Base-by-base conservation (phyloP, 352 stramenopile genomes). In the Pythium plurisporium region DNA sequence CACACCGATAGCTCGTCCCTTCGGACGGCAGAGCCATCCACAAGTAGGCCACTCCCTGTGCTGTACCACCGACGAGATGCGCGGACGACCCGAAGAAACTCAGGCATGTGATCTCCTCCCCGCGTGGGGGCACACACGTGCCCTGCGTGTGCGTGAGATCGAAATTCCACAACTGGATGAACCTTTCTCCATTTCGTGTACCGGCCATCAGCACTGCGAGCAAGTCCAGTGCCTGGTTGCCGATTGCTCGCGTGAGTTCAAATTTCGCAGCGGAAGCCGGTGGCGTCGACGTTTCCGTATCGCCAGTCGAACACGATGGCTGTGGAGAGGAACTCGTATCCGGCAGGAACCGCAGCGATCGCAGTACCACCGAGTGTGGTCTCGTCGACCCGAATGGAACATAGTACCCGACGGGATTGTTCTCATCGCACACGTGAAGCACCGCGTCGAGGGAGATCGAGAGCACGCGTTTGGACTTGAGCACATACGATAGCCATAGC, bases 151-250 rank as follows among this genome's bases (percentile, higher is more conserved):
- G 76, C 25, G 65, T 82, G 45, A 89, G 45, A 41, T 86, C 72
- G n/a, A 87, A 88, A 56, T 83, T 82, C 77, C 79, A 91, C 38
- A 91, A 42, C 52, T 89, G 77, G 9, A 91, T 64, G 27, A 89
- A 86, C 55, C 69, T 89, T 53, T 89, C 74, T 0, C 69, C 66
- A 6, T 48, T 43, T 1, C 49, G 51, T 25, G 65, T 59, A 3
- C 74, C 73, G 2, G 53, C 46, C 7, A 86, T 48, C 15, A 87
- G 64, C 22, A 84, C 73, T 0, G 72, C 79, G 5, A 89, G 38
- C 15, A 73, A 53, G 43, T 82, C 73, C 20, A 86, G 56, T 11
- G 61, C 70, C 42, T 76, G 64, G 37, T 87, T 87, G 5, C 64
- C 79, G 5, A 79, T 69, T 17, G 74, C 79, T 44, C 62, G 76